phyloP scores from a whole-genome alignment of 352 stramenopile species.

The Pythium dissimile region DNA sequence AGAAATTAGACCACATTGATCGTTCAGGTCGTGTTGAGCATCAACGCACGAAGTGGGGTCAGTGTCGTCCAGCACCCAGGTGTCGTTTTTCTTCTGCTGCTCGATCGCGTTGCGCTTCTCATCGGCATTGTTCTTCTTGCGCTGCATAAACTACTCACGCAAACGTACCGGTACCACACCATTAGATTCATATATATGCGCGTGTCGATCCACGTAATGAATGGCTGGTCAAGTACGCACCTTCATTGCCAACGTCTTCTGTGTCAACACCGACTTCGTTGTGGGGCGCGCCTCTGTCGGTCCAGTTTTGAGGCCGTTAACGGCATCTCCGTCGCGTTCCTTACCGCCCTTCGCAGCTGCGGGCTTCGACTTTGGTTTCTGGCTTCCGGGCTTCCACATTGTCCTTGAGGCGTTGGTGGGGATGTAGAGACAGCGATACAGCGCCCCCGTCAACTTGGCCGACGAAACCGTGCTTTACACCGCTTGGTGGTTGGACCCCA shows the following conservation, averaged over 20 bases:
- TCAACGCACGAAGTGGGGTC: constrained; percentile 14
- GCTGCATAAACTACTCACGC: constrained; percentile 74
- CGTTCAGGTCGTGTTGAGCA: too few relatives aligned
- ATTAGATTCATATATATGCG: not conserved
- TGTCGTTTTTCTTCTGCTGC: constrained; percentile 58
- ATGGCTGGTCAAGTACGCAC: constrained; percentile 14
- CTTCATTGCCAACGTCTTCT: constrained; percentile 88
- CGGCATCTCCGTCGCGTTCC: constrained; percentile 14
- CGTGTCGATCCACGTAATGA: not conserved
- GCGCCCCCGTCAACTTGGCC: too few relatives aligned
- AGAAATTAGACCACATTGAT: too few relatives aligned
- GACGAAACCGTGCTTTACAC: too few relatives aligned
- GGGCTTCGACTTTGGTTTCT: constrained; percentile 25
- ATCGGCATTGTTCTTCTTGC: constrained; percentile 64
- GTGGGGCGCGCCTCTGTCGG: constrained; percentile 25
- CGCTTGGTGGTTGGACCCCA: constrained; percentile 34
- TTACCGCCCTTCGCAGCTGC: not conserved
- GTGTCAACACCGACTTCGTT: constrained; percentile 52
- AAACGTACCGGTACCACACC: too few relatives aligned
- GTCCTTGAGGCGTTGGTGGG: not conserved
- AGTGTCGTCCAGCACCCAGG: constrained; percentile 45
- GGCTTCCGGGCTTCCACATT: constrained; percentile 64
- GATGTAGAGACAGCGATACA: not conserved
- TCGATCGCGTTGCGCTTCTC: constrained; percentile 48
- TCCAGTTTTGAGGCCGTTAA: constrained; percentile 15